Base-by-base conservation (phyloP, 2,329 filamentous ascomycete species). In the Trichothecium roseum region DNA sequence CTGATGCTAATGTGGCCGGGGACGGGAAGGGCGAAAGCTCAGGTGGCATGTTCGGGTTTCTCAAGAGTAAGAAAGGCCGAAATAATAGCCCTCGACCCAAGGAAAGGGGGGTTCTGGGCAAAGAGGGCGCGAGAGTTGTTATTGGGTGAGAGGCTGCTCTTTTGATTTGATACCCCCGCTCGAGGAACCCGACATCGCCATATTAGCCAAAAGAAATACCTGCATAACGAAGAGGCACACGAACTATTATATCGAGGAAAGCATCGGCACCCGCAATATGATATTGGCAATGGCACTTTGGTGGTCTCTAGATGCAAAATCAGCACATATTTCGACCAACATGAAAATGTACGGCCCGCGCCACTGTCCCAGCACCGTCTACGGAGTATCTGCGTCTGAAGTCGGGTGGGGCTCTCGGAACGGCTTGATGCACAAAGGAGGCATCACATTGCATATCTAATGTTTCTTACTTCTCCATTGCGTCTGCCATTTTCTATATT, bases 11-110 rank as follows among this genome's bases (percentile, higher is more conserved):
- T 38, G 64, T 68, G 14, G 56, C 60, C 2, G 66, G 58, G n/a
- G 64, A 62, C 40, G 66, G 61, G 45, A 81, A 70, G 55, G 56
- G 50, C 8, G 64, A 71, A 40, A 62, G 74, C 30, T 74, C 78
- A n/a, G 78, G 80, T 14, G 85, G 88, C 35, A 89, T 95, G 71
- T 81, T 96, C 45, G 84, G 86, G 2, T 93, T 98, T 56, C 67
- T 96, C 41, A 84, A 75, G 44, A 72, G 88, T 50, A 94, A 94
- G 64, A 94, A 85, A 64, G 86, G 88, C 18, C 72, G 88, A 43
- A 86, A 87, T 37, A 79, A 87, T 57, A 95, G 87, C 54, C 91
- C 91, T 2, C 95, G 94, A 63, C 88, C 88, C 18, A 89, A 86
- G 56, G 88, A 96, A 62, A 75, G 86, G 37, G 91, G 91, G 39